A percentile compares a stretch with the other conserved stretches of the same genome.
Conservation (phyloP, 2,329 filamentous ascomycete species). For the Penicillium sp. region DNA sequence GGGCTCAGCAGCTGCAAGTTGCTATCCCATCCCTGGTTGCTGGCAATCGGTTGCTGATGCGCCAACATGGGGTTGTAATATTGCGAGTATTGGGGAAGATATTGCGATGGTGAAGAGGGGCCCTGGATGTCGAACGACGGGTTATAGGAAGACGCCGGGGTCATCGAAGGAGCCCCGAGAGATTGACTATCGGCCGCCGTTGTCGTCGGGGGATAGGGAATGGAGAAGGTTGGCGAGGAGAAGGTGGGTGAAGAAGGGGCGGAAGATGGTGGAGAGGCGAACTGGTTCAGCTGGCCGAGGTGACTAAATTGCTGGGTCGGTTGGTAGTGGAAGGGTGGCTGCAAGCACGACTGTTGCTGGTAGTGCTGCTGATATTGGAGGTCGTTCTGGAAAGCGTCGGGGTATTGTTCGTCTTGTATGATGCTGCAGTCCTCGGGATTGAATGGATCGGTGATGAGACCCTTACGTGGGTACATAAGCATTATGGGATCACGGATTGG, state of each 20-base stretch:
- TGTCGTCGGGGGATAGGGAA: slow-evolving; percentile 28
- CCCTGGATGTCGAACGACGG: slow-evolving; percentile 38
- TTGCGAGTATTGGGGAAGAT: slow-evolving; percentile 34
- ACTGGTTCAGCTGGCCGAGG: slow-evolving; percentile 20
- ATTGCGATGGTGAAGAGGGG: slow-evolving; percentile 37
- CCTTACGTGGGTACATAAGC: slow-evolving; percentile 47
- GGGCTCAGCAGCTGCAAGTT: slow-evolving; percentile 41
- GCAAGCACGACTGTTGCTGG: slow-evolving; percentile 22
- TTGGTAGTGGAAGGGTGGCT: slow-evolving; percentile 39
- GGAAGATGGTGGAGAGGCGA: slow-evolving; percentile 42
- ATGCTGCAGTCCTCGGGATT: slow-evolving; percentile 36
- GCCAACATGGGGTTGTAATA: slow-evolving; percentile 44
- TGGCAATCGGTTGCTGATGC: slow-evolving; percentile 40
- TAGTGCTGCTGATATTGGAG: slow-evolving; percentile 29
- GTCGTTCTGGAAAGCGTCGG: slow-evolving; percentile 33
- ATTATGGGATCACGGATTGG: slow-evolving; percentile 37
- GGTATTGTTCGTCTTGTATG: slow-evolving; percentile 44
- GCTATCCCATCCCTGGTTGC: slow-evolving; percentile 40
- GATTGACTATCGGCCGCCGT: slow-evolving; percentile 31
- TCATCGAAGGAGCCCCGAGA: slow-evolving; percentile 45
- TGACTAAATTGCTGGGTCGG: slow-evolving; percentile 7
- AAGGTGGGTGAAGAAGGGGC: slow-evolving; percentile 36
- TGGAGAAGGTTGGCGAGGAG: slow-evolving; percentile 35
- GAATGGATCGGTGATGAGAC: slow-evolving; percentile 44
- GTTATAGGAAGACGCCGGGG: slow-evolving; percentile 42